Evolutionary conservation across 2,329 filamentous ascomycete species (phyloP).

Genomic region (Sclerotinia spermophila): DNA sequence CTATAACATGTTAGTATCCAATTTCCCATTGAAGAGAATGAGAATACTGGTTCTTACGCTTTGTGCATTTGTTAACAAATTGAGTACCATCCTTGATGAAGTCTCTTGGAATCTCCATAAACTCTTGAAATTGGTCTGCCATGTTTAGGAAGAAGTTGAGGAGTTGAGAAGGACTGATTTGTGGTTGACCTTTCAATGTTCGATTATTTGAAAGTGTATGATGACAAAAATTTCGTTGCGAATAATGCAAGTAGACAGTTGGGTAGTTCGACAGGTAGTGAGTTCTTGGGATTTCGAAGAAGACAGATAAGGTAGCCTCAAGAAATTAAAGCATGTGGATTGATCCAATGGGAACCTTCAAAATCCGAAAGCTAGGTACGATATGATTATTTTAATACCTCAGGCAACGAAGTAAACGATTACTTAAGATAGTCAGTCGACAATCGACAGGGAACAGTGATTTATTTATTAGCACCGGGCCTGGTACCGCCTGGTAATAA

Average conservation of each 20-base stretch:
- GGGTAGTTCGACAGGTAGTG: no score
- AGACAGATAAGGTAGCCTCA: conserved; percentile 12
- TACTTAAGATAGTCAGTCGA: not conserved
- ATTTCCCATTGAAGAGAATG: not conserved
- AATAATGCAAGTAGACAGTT: not conserved
- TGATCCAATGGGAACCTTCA: not conserved
- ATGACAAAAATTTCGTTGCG: not conserved
- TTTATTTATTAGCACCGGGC: no score
- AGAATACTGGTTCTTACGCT: conserved; percentile 38
- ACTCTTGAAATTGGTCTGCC: conserved; percentile 55
- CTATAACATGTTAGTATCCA: conserved; percentile 26
- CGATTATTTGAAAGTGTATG: not conserved
- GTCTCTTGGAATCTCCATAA: conserved; percentile 51
- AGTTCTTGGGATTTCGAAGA: conserved; percentile 5
- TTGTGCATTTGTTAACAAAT: conserved; percentile 45
- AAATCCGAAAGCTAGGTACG: not conserved
- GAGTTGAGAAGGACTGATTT: not conserved
- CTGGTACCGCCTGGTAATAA: not conserved
- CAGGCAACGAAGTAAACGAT: not conserved
- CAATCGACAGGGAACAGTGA: not conserved
- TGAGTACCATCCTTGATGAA: conserved; percentile 45
- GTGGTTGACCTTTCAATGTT: not conserved
- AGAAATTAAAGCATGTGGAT: not conserved
- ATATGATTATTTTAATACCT: not conserved
- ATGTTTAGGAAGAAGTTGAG: conserved; percentile 35